Conservation (phyloP, 2,329 filamentous ascomycete genomes). For the Graphilbum ipis-grandicollis region DNA sequence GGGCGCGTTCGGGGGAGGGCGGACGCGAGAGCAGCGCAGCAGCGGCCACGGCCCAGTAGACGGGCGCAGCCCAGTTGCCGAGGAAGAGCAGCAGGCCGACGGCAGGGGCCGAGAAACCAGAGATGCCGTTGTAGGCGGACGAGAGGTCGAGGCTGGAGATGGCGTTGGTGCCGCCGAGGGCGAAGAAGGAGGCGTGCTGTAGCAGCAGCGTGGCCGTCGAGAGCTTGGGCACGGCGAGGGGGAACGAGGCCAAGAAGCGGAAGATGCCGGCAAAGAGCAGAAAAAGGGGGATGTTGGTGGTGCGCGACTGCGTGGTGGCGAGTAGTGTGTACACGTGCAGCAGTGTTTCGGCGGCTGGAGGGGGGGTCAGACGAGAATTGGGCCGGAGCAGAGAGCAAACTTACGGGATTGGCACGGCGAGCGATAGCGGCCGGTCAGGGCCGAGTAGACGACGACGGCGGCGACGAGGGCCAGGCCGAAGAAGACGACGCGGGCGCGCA, state of each 20-base stretch:
- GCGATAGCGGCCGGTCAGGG: slow-evolving; percentile 13
- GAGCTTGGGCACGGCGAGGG: slow-evolving; percentile 31
- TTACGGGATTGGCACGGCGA: slow-evolving; percentile 13
- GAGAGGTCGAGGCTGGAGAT: slow-evolving; percentile 93
- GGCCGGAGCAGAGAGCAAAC: slow-evolving; percentile 1
- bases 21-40: slow-evolving; percentile 32
- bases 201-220: slow-evolving; percentile 58
- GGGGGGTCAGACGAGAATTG: too few relatives aligned
- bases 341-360: slow-evolving; percentile 20
- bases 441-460: slow-evolving; percentile 21
- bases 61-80: slow-evolving; percentile 78
- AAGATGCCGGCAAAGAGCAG: slow-evolving; percentile 51
- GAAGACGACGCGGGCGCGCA: slow-evolving; percentile 32
- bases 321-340: slow-evolving; percentile 63
- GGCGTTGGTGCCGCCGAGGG: slow-evolving; percentile 78
- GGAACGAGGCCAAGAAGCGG: slow-evolving; percentile 31
- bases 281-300: slow-evolving; percentile 73
- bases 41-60: slow-evolving; percentile 66
- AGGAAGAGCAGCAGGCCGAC: slow-evolving; percentile 76
- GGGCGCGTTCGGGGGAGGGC: too few relatives aligned
- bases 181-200: slow-evolving; percentile 74
- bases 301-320: slow-evolving; percentile 71
- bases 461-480: slow-evolving; percentile 23
- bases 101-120: slow-evolving; percentile 58
- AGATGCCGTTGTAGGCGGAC: slow-evolving; percentile 85